Base-by-base conservation (phyloP, 148 eudicot species). In the Rhododendron ovatum region DNA sequence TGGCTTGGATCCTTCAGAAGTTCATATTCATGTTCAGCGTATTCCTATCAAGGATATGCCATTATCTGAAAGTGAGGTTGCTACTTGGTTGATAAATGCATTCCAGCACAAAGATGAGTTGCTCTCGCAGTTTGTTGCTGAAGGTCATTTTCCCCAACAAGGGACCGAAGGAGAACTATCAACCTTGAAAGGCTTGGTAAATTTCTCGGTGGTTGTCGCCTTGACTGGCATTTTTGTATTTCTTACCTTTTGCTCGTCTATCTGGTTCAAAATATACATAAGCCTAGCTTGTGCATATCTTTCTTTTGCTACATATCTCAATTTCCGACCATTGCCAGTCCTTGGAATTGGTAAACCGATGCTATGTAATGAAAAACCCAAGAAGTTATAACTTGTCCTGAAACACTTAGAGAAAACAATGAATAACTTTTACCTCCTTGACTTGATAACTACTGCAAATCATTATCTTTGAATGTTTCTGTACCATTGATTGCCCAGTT, bases 1-100 rank as follows among this genome's bases (percentile, higher is more conserved):
- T 59, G 96, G 96, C 26, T 88, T 94, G 53, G 93, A 92, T 85
- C 96, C 96, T 74, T 92, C 95, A 7, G 96, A 94, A 90, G 96
- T 94, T 67, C 96, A 94, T 84, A 91, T 94, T 26, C 92, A 94
- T 80, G 86, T 93, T 43, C 85, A 84, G 47, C 92, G 95, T 26
- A 88, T 93, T 55, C 89, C 90, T 26, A 26, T 92, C 20, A 85
- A 87, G 22, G 88, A 90, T 13, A 93, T 94, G 83, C 93, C 96
- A 13, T 76, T 39, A 84, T 82, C 94, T 7, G 96, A 94, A 85
- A 89, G 84, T 7, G 94, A 90, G 50, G 63, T 85, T 7, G 82
- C 91, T 84, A 76, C 88, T 84, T 94, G 96, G 96, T 84, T 94
- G 86, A 84, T 90, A 35, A 88, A 90, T 41, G 85, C 91, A 45